Conservation (phyloP, 1,284 basidiomycete species). For the Ganoderma meredithae region DNA sequence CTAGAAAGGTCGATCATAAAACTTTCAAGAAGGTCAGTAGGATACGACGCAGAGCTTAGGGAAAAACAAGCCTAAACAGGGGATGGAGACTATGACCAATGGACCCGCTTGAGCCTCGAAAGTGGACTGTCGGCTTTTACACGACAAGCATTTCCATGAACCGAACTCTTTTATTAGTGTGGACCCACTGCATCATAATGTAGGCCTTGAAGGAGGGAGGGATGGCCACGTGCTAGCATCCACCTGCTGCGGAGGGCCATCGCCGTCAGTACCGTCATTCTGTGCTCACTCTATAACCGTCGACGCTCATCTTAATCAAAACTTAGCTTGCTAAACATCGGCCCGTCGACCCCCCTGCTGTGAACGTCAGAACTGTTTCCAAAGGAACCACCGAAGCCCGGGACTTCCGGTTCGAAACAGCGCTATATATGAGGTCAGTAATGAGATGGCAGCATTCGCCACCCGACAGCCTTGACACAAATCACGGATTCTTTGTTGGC, state of each 20-base stretch:
- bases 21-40: background rate
- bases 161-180: background rate
- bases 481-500: background rate
- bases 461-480: background rate
- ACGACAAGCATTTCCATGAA: background rate
- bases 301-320: no score
- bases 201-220: background rate
- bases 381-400: background rate
- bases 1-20: background rate
- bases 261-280: background rate
- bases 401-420: background rate
- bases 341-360: no score
- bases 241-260: background rate
- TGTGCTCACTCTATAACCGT: no score
- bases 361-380: background rate
- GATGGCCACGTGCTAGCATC: background rate
- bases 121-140: background rate
- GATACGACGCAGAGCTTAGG: background rate
- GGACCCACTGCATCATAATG: background rate
- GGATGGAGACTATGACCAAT: background rate
- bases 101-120: background rate
- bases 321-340: no score
- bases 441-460: background rate
- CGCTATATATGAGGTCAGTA: background rate
- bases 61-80: background rate